These are phyloP conservation scores for Marasmius tenuissimus DNA, from an alignment of 1,284 basidiomycete species.

Conservation along the genomic window DNA sequence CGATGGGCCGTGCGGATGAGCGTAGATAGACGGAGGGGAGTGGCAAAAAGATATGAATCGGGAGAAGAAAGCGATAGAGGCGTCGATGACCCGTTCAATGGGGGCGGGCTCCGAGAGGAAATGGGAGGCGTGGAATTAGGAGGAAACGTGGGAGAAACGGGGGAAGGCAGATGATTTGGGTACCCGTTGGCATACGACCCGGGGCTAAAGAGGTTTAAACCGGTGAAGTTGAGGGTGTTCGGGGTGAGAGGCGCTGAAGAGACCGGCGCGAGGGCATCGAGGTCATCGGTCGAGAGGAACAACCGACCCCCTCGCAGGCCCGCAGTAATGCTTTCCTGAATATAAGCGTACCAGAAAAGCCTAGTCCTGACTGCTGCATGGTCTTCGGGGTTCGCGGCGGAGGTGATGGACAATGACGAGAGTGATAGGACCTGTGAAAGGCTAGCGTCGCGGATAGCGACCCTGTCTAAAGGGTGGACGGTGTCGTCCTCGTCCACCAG, in stretches of 20 bases:
- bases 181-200: neutral
- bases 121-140: slow-evolving; percentile 18
- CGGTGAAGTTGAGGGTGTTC: slow-evolving; percentile 25
- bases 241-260: slow-evolving; percentile 58
- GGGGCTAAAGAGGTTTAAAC: slow-evolving; percentile 20
- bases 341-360: slow-evolving; percentile 84
- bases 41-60: slow-evolving; percentile 42
- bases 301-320: slow-evolving; percentile 80
- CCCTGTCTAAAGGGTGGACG: slow-evolving; percentile 39
- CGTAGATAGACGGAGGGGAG: slow-evolving; percentile 68
- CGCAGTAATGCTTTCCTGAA: slow-evolving; percentile 78
- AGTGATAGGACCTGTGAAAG: slow-evolving; percentile 50
- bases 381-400: slow-evolving; percentile 48
- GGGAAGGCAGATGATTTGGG: slow-evolving; percentile 25
- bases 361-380: slow-evolving; percentile 69
- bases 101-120: slow-evolving; percentile 5
- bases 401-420: slow-evolving; percentile 36
- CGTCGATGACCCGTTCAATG: slow-evolving; percentile 3
- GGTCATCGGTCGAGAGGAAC: slow-evolving; percentile 66
- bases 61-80: slow-evolving; percentile 23
- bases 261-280: slow-evolving; percentile 49
- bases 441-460: slow-evolving; percentile 44
- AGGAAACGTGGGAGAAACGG: slow-evolving; percentile 28
- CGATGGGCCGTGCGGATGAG: slow-evolving; percentile 77
- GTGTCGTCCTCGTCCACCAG: slow-evolving; percentile 70